Base-by-base conservation (phyloP, 2,329 filamentous ascomycete species). In the Cladophialophora chaetospira region DNA sequence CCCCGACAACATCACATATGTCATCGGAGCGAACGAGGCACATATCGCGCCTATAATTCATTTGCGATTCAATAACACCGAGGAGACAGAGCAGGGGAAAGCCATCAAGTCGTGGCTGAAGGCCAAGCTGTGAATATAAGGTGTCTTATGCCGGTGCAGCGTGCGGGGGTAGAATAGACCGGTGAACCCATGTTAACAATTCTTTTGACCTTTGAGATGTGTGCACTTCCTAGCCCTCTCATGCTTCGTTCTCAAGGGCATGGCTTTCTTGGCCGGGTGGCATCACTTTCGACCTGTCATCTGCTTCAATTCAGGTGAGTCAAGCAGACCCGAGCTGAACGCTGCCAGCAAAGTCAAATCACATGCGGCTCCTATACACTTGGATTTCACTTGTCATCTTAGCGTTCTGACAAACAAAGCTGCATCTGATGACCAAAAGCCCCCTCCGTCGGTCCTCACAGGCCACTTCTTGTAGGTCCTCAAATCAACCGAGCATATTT, bases 11-110 rank as follows among this genome's bases (percentile, higher is more conserved):
- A 50, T 53, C 5, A 72, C 73, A 13, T 63, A 72, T 8, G 70
- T 73, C 36, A 61, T 76, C 21, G 74, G 70, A 1, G 45, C 67
- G 15, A 66, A 71, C 10, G 74, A 77, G 58, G 69, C 69, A 5
- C 75, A 77, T 65, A 73, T 74, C 31, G 73, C 70, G 8, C 73
- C 74, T 1, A 68, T 77, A n/a, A 72, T 75, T 52, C 69, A 73
- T 53, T 57, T 71, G 43, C 67, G 72, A 52, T 43, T 76, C 19
- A 68, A 70, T 4, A 69, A 71, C 59, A 64, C 53, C 9, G 65
- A 63, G 2, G 70, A 74, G 57, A 75, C 73, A 1, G 65, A 72
- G 58, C 74, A 76, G 65, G 73, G 71, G 17, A 71, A 69, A 58
- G 70, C 67, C 33, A 63, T 74, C n/a, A 70, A 71, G 47, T 58